phyloP scores from a whole-genome alignment of 1,284 basidiomycete species.

The Erythrobasidium hasegawianum region DNA sequence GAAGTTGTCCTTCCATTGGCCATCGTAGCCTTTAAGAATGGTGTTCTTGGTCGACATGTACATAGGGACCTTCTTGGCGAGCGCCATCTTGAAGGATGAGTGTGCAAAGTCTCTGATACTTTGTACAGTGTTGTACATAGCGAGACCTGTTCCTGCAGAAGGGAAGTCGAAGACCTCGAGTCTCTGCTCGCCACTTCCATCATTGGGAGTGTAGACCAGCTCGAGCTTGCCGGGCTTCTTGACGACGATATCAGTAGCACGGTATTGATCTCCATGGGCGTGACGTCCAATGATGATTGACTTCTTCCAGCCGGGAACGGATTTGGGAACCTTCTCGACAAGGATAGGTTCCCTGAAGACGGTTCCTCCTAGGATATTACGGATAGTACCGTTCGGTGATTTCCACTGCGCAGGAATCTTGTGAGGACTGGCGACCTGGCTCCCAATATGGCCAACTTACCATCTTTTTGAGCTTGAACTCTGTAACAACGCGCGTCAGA shows the following conservation, averaged over 20 bases:
- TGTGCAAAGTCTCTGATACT: slow-evolving; percentile 94
- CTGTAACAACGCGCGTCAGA: slow-evolving; percentile 47
- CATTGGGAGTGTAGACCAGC: slow-evolving; percentile 74
- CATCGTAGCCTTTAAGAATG: slow-evolving; percentile 93
- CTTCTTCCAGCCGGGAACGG: slow-evolving; percentile 92
- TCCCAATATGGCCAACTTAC: slow-evolving; percentile 37
- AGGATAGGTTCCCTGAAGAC: slow-evolving; percentile 99
- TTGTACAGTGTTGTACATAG: slow-evolving; percentile 68
- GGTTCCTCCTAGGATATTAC: slow-evolving; percentile 94
- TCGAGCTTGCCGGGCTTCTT: slow-evolving; percentile 86
- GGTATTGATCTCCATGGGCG: slow-evolving; percentile 96
- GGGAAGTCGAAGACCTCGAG: slow-evolving; percentile 83
- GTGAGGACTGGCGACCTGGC: neutral
- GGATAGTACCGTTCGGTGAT: slow-evolving; percentile 86
- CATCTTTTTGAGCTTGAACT: slow-evolving; percentile 98
- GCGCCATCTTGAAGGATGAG: slow-evolving; percentile 97
- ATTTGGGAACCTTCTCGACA: slow-evolving; percentile 81
- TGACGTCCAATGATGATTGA: slow-evolving; percentile 96
- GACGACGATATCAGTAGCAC: slow-evolving; percentile 81
- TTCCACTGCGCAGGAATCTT: slow-evolving; percentile 57
- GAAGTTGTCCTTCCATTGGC: slow-evolving; percentile 98
- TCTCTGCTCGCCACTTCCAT: slow-evolving; percentile 56
- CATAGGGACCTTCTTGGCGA: slow-evolving; percentile 87
- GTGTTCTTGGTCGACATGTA: slow-evolving; percentile 88
- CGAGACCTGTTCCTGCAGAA: slow-evolving; percentile 70